Evolutionary conservation across 805 yeast species (phyloP).

Genomic region (Sugiyamaella qingdaonensis): DNA sequence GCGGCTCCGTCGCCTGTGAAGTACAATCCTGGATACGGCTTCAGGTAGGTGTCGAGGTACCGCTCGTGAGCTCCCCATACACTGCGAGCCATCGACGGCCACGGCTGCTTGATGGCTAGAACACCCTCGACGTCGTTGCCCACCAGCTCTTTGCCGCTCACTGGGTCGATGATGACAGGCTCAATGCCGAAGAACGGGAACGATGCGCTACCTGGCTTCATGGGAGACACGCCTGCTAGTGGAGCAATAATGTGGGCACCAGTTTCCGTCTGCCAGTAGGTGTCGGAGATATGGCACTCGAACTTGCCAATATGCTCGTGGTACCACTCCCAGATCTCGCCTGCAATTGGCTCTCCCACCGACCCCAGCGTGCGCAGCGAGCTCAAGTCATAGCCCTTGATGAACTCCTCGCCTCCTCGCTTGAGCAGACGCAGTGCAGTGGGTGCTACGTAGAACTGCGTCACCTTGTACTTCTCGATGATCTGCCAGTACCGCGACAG

Average conservation of each 20-base stretch:
- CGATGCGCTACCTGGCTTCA: constrained; percentile 97
- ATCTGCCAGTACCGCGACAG: constrained; percentile 96
- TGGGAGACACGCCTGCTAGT: constrained; percentile 88
- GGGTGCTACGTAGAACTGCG: constrained; percentile 97
- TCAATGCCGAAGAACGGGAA: constrained; percentile 94
- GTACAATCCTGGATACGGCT: constrained; percentile 89
- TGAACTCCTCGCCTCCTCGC: constrained; percentile 83
- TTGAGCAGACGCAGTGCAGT: constrained; percentile 90
- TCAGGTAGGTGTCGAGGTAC: constrained; percentile 85
- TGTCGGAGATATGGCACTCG: constrained; percentile 87
- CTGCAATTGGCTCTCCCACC: constrained; percentile 98
- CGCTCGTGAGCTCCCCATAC: constrained; percentile 85
- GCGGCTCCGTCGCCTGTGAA: constrained; percentile 99
- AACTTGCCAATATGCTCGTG: constrained; percentile 85
- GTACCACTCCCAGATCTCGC: constrained; percentile 99
- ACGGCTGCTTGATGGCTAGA: constrained; percentile 78
- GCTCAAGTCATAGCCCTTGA: constrained; percentile 75
- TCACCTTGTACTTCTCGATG: constrained; percentile 83
- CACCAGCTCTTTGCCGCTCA: constrained; percentile 73
- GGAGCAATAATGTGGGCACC: constrained; percentile 96
- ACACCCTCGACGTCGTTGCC: constrained; percentile 97
- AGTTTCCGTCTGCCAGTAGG: constrained; percentile 98
- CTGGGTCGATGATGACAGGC: constrained; percentile 90
- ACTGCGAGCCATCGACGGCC: constrained; percentile 99
- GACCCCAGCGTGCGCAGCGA: constrained; percentile 92